A percentile compares a stretch with the other conserved stretches of the same genome.
Evolutionary conservation across 176 grass and related monocot genomes (phyloP).

Genomic region (Cenchrus americanus): DNA sequence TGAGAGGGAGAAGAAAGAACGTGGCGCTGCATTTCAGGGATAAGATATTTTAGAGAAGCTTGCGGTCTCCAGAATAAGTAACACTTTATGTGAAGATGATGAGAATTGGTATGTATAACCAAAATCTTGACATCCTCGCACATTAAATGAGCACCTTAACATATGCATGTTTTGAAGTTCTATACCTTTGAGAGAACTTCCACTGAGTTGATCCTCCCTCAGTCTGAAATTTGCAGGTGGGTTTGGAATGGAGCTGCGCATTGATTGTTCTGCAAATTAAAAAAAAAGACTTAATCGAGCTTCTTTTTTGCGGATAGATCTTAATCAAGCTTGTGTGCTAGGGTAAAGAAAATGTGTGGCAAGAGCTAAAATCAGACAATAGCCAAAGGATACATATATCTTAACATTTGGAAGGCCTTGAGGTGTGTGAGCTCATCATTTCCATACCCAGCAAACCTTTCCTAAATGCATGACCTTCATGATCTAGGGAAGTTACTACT

Average conservation of each 20-base stretch:
- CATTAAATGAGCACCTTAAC: slow-evolving; percentile 37
- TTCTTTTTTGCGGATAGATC: not conserved
- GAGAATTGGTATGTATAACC: not conserved
- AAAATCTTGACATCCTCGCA: slow-evolving; percentile 11
- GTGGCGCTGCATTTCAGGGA: slow-evolving; percentile 69
- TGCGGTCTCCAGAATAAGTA: slow-evolving; percentile 17
- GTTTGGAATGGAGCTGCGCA: slow-evolving; percentile 81
- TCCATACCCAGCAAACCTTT: slow-evolving; percentile 9
- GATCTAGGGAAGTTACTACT: slow-evolving; percentile 8
- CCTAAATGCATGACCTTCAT: not conserved
- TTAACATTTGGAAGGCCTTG: slow-evolving; percentile 28
- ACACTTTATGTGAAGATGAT: slow-evolving; percentile 9
- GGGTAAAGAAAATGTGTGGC: not conserved
- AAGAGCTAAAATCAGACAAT: slow-evolving; percentile 31
- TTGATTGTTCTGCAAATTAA: slow-evolving; percentile 76
- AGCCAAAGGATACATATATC: slow-evolving; percentile 1
- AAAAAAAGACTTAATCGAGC: slow-evolving; percentile 10
- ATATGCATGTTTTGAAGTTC: slow-evolving; percentile 23
- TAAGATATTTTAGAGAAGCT: slow-evolving; percentile 36
- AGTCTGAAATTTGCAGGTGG: slow-evolving; percentile 86
- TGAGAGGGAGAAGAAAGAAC: slow-evolving; percentile 92
- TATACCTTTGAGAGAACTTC: slow-evolving; percentile 90
- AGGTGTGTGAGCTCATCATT: slow-evolving; percentile 16
- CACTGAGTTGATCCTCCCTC: slow-evolving; percentile 84
- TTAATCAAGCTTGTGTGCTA: slow-evolving; percentile 34